Conservation (phyloP, 1,139 yeast species). For the Geotrichum restrictum region DNA sequence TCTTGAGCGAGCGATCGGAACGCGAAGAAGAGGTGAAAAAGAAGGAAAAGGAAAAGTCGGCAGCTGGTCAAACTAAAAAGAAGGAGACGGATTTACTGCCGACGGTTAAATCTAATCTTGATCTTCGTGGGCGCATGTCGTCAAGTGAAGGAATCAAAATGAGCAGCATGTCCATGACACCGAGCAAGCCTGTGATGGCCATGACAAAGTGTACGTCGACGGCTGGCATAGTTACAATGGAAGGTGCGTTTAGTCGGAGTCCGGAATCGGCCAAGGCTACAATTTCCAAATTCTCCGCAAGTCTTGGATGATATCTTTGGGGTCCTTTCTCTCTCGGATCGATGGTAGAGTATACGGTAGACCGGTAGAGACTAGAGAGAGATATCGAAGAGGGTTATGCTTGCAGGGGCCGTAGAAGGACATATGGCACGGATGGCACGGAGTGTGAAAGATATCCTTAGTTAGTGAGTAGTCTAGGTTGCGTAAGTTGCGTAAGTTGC, state of each 20-base stretch:
- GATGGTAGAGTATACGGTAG: no score
- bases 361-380: no score
- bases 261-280: constrained; percentile 28
- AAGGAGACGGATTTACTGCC: constrained; percentile 38
- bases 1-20: constrained; percentile 34
- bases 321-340: no score
- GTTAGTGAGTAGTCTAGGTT: no score
- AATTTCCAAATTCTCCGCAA: not conserved
- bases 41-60: not conserved
- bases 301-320: no score
- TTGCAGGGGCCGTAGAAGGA: no score
- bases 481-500: no score
- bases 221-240: constrained; percentile 31
- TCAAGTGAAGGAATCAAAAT: constrained; percentile 21
- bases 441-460: no score
- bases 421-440: no score
- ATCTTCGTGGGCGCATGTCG: constrained; percentile 26
- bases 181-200: constrained; percentile 16
- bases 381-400: no score
- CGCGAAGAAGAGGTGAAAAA: constrained; percentile 19
- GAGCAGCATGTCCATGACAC: constrained; percentile 21
- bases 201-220: constrained; percentile 2
- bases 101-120: constrained; percentile 35
- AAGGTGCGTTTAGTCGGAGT: constrained; percentile 37
- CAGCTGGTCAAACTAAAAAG: constrained; percentile 19